Evolutionary conservation across 192 early-diverging fungal species (phyloP).

Genomic region (Spizellomyces sp.): DNA sequence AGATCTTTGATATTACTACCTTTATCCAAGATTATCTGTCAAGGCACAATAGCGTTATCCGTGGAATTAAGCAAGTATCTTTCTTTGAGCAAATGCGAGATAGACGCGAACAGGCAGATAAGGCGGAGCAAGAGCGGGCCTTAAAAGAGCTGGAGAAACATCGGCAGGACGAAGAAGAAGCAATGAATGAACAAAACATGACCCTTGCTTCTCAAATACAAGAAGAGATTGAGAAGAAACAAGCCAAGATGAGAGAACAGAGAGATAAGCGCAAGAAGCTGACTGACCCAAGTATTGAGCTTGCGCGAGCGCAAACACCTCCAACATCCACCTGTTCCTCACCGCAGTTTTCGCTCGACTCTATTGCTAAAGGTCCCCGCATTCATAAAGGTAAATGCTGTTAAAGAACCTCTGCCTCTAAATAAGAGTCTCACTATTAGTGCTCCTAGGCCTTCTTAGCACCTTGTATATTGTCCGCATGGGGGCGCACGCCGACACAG

Average conservation of each 20-base stretch:
- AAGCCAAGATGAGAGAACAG: constrained; percentile 28
- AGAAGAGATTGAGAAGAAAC: constrained; percentile 29
- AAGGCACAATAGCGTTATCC: constrained; percentile 31
- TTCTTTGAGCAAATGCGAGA: constrained; percentile 47
- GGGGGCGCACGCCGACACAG: neutral
- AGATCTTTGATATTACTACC: constrained; percentile 38
- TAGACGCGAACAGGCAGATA: constrained; percentile 23
- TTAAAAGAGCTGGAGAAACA: constrained; percentile 1
- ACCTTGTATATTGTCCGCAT: constrained; percentile 17
- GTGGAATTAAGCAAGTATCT: constrained; percentile 39
- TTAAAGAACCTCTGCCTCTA: neutral
- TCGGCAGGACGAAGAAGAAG: constrained; percentile 20
- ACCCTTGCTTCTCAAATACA: constrained; percentile 27
- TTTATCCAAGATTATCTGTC: constrained; percentile 36
- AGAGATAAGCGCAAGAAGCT: constrained; percentile 10
- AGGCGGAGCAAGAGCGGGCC: constrained; percentile 24
- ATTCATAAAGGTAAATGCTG: constrained; percentile 10
- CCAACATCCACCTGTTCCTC: too few species aligned
- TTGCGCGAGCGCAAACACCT: too few species aligned
- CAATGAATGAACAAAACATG: constrained; percentile 25
- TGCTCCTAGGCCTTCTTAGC: constrained; percentile 11
- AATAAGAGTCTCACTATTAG: neutral
- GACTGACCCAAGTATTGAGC: too few species aligned
- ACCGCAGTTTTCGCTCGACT: constrained; percentile 13
- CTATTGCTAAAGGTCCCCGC: constrained; percentile 20